These are phyloP conservation scores for Tetracladium setigerum DNA, from an alignment of 495 filamentous ascomycete genomes.

Conservation along the genomic window DNA sequence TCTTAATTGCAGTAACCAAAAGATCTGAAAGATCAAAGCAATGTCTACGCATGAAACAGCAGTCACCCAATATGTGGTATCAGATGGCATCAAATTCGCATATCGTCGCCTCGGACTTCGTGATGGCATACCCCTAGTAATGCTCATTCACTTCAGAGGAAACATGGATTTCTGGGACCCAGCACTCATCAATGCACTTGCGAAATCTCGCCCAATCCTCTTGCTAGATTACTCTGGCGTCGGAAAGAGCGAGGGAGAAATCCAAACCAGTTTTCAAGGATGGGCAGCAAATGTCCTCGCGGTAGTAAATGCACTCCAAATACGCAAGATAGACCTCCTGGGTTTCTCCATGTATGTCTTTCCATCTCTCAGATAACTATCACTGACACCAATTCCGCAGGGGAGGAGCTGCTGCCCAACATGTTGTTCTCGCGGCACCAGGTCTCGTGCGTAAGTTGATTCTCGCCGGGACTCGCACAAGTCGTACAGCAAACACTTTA, in stretches of 20 bases:
- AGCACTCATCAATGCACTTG: conserved; percentile 20
- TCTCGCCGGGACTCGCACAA: conserved; percentile 18
- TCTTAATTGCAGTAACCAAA: background rate
- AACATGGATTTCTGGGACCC: conserved; percentile 29
- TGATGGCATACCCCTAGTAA: conserved; percentile 23
- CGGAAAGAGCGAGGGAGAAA: conserved; percentile 16
- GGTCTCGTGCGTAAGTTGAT: conserved; percentile 18
- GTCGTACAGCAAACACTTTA: conserved; percentile 7
- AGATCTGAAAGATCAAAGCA: background rate
- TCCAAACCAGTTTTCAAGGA: conserved; percentile 15
- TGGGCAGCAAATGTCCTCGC: conserved; percentile 52
- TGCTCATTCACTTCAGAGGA: conserved; percentile 24
- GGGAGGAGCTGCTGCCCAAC: conserved; percentile 22
- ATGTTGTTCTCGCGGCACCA: conserved; percentile 18
- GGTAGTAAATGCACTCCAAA: conserved; percentile 47
- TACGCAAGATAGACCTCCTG: conserved; percentile 46
- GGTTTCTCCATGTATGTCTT: conserved; percentile 21
- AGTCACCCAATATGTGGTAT: conserved; percentile 14
- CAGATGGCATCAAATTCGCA: conserved; percentile 16
- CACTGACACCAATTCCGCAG: too few relatives aligned
- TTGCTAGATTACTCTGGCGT: conserved; percentile 23
- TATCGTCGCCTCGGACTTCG: conserved; percentile 25
- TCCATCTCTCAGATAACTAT: too few relatives aligned
- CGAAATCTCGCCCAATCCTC: conserved; percentile 17
- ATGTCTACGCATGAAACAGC: conserved; percentile 24